phyloP scores from a whole-genome alignment of 2,329 filamentous ascomycete genomes.

The Samsoniella hepiali region DNA sequence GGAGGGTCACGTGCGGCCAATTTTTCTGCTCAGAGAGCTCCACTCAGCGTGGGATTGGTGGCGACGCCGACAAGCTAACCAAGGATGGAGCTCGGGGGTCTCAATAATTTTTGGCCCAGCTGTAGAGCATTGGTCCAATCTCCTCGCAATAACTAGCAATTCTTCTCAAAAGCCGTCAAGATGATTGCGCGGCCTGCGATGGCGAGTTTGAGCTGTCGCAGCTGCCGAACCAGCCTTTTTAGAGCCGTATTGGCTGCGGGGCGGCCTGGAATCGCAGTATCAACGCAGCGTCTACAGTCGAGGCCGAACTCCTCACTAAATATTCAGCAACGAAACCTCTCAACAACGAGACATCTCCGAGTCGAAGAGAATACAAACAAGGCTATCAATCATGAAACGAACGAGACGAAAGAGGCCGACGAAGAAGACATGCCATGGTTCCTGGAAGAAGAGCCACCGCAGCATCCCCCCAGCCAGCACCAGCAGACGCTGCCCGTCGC shows the following conservation, averaged over 20 bases:
- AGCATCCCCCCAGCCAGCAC: conserved; percentile 48
- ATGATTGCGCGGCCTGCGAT: conserved; percentile 33
- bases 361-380: conserved; percentile 21
- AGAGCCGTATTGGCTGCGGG: conserved; percentile 26
- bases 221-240: conserved; percentile 31
- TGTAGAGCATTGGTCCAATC: not conserved
- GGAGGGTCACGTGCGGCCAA: conserved; percentile 4
- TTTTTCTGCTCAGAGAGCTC: not conserved
- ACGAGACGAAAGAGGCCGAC: conserved; percentile 17
- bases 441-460: conserved; percentile 66
- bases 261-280: conserved; percentile 19
- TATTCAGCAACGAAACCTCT: conserved; percentile 25
- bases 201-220: conserved; percentile 30
- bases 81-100: not conserved
- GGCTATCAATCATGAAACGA: conserved; percentile 14
- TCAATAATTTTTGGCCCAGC: not conserved
- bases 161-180: not conserved
- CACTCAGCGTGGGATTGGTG: not conserved
- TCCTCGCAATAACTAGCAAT: not conserved
- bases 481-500: conserved; percentile 48
- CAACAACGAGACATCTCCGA: conserved; percentile 19
- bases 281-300: conserved; percentile 17
- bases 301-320: conserved; percentile 21
- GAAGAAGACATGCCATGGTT: conserved; percentile 70
- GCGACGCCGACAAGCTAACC: not conserved